A percentile compares a stretch with the other conserved stretches of the same genome.
Evolutionary conservation across 2,329 filamentous ascomycete genomes (phyloP).

Genomic region (Lomentospora prolificans): DNA sequence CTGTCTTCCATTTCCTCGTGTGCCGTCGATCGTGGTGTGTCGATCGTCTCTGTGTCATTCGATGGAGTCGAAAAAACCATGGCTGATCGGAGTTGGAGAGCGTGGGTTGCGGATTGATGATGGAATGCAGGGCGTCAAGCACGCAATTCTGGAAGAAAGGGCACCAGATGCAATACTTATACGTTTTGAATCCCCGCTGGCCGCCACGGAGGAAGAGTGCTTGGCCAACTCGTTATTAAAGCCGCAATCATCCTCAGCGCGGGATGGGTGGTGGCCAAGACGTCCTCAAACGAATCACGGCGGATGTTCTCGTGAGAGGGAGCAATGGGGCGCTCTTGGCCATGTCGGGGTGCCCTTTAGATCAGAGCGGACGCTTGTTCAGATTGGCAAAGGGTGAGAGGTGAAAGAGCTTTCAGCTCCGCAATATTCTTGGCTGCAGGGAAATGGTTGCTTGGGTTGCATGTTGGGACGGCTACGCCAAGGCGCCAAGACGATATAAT

Average conservation of each 20-base stretch:
- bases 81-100: background rate
- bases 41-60: background rate
- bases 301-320: background rate
- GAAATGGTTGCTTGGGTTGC: background rate
- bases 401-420: background rate
- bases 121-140: background rate
- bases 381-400: background rate
- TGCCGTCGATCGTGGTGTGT: background rate
- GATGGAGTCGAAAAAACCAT: background rate
- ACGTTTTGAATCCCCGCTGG: background rate
- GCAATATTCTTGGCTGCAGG: background rate
- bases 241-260: background rate
- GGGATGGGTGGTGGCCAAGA: background rate
- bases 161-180: background rate
- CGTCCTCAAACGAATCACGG: background rate
- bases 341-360: background rate
- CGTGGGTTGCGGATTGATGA: background rate
- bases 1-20: background rate
- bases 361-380: background rate
- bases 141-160: background rate
- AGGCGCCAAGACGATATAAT: background rate
- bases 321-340: background rate
- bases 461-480: constrained; percentile 5
- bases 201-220: background rate
- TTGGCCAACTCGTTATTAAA: background rate